phyloP scores from a whole-genome alignment of 768 basidiomycete species.

The Lactarius sanguifluus region DNA sequence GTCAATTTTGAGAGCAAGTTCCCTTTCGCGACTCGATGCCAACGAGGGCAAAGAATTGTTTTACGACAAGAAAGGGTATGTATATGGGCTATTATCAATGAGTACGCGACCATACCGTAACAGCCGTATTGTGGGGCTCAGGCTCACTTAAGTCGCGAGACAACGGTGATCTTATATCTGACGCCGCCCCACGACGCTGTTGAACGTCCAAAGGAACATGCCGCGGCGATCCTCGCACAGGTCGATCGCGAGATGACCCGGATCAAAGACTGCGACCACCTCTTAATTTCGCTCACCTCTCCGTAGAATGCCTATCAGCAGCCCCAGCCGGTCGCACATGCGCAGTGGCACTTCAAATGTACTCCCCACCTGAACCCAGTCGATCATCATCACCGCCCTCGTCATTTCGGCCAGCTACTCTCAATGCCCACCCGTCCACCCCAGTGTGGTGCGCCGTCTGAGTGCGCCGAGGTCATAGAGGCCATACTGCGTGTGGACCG shows the following conservation, averaged over 20 bases:
- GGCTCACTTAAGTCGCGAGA: conserved; percentile 41
- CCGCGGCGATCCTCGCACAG: conserved; percentile 54
- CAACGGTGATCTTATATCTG: conserved; percentile 40
- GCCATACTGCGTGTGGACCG: conserved; percentile 79
- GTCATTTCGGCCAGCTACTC: conserved; percentile 31
- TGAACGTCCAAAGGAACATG: conserved; percentile 66
- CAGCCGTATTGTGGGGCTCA: no score
- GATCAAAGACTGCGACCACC: conserved; percentile 69
- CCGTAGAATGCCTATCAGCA: conserved; percentile 75
- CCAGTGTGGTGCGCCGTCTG: conserved; percentile 55
- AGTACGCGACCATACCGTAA: no score
- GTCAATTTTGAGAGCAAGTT: no score
- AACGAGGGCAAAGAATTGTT: no score
- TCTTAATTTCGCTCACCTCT: conserved; percentile 42
- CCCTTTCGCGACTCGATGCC: no score
- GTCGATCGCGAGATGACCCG: conserved; percentile 59
- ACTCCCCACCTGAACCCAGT: conserved; percentile 30
- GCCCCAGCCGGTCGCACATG: conserved; percentile 48
- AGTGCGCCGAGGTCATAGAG: conserved; percentile 72
- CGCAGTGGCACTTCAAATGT: conserved; percentile 47
- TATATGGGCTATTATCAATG: no score
- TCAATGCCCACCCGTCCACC: conserved; percentile 35
- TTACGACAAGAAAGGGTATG: no score
- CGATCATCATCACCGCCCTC: conserved; percentile 37
- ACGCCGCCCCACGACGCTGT: conserved; percentile 48